Conservation (phyloP, 495 filamentous ascomycete species). For the Daldinia grandis region DNA sequence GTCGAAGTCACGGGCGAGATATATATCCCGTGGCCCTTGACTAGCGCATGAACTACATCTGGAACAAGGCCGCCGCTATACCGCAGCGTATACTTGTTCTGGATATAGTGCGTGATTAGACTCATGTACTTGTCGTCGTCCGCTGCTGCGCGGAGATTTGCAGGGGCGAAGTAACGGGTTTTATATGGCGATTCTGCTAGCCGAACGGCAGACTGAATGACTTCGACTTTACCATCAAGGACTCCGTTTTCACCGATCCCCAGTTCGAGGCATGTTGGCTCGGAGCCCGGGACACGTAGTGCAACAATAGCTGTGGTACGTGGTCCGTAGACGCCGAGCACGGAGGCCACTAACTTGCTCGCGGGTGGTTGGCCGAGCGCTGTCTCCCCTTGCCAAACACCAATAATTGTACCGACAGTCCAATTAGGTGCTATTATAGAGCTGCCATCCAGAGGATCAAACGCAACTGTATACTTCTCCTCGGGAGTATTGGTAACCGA, state of each 20-base stretch:
- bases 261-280: constrained; percentile 53
- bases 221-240: constrained; percentile 44
- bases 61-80: constrained; percentile 64
- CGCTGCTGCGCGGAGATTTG: constrained; percentile 60
- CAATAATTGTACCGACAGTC: constrained; percentile 63
- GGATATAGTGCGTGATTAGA: constrained; percentile 53
- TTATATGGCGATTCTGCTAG: constrained; percentile 44
- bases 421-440: constrained; percentile 64
- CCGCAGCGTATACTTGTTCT: constrained; percentile 57
- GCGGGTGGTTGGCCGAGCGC: constrained; percentile 51
- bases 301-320: constrained; percentile 60
- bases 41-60: constrained; percentile 60
- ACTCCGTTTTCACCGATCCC: constrained; percentile 42
- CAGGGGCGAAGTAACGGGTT: constrained; percentile 60
- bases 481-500: neutral
- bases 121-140: constrained; percentile 53
- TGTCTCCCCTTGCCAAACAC: constrained; percentile 57
- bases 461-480: constrained; percentile 63
- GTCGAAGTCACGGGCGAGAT: constrained; percentile 55
- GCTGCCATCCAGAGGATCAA: constrained; percentile 64
- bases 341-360: constrained; percentile 52
- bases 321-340: constrained; percentile 62
- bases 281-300: constrained; percentile 48
- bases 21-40: constrained; percentile 63
- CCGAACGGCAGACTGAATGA: constrained; percentile 48